phyloP scores from a whole-genome alignment of 2,329 filamentous ascomycete species.

The Volutella citrinella region DNA sequence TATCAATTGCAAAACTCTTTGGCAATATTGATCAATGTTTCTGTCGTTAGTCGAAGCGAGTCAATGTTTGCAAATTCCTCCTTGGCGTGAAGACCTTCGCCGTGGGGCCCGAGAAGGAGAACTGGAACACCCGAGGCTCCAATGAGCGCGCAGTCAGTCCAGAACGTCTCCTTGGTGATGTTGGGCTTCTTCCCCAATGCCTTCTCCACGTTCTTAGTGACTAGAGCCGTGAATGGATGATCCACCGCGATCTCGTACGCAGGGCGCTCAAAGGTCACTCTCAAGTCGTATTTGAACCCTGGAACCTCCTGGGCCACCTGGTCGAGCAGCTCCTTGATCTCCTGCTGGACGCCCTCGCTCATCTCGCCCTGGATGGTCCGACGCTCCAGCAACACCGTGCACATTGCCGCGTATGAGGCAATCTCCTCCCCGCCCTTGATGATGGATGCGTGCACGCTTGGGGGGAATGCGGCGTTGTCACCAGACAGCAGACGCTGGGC shows the following conservation, averaged over 20 bases:
- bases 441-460: conserved; percentile 44
- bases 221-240: conserved; percentile 39
- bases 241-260: conserved; percentile 37
- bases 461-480: conserved; percentile 33
- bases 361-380: conserved; percentile 46
- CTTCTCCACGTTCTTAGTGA: conserved; percentile 24
- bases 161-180: conserved; percentile 35
- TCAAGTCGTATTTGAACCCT: conserved; percentile 38
- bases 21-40: conserved; percentile 24
- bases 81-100: conserved; percentile 47
- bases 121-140: conserved; percentile 41
- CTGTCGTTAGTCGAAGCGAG: conserved; percentile 35
- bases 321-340: conserved; percentile 37
- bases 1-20: conserved; percentile 29
- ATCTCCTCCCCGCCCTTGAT: conserved; percentile 50
- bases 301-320: conserved; percentile 28
- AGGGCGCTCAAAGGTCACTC: conserved; percentile 40
- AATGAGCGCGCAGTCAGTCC: conserved; percentile 51
- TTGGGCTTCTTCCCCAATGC: conserved; percentile 24
- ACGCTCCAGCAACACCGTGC: conserved; percentile 46
- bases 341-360: conserved; percentile 30
- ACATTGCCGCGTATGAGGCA: conserved; percentile 49
- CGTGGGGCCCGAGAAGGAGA: conserved; percentile 45
- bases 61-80: conserved; percentile 48
- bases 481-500: conserved; percentile 30